Evolutionary conservation across 148 eudicot genomes (phyloP).

Genomic region (Vaccinium myrtillus): DNA sequence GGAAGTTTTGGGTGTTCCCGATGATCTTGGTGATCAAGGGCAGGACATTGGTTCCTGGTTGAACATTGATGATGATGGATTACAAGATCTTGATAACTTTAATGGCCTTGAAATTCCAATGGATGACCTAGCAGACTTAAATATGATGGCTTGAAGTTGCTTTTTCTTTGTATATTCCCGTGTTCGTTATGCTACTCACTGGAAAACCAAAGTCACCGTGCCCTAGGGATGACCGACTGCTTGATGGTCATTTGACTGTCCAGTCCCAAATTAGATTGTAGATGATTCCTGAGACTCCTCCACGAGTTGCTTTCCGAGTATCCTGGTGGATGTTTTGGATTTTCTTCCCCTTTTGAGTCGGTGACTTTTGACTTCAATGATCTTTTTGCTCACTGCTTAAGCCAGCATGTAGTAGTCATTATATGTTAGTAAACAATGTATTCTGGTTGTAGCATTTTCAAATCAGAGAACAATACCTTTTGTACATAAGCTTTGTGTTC

Average conservation of each 20-base stretch:
- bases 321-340: slow-evolving; percentile 25
- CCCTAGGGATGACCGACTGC: slow-evolving; percentile 24
- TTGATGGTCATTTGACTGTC: slow-evolving; percentile 30
- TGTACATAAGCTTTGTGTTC: slow-evolving; percentile 43
- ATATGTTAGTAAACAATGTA: slow-evolving; percentile 38
- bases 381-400: slow-evolving; percentile 33
- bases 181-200: slow-evolving; percentile 34
- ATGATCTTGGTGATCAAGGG: slow-evolving; percentile 59
- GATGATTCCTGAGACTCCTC: slow-evolving; percentile 39
- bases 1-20: slow-evolving; percentile 46
- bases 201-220: slow-evolving; percentile 24
- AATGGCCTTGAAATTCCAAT: slow-evolving; percentile 75
- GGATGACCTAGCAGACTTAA: slow-evolving; percentile 72
- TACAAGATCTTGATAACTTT: slow-evolving; percentile 52
- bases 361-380: slow-evolving; percentile 37
- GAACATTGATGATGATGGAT: slow-evolving; percentile 64
- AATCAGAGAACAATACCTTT: slow-evolving; percentile 31
- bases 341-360: slow-evolving; percentile 32
- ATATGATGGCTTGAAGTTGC: slow-evolving; percentile 56
- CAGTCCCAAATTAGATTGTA: slow-evolving; percentile 34
- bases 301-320: slow-evolving; percentile 28
- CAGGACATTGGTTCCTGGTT: slow-evolving; percentile 75
- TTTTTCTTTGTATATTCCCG: slow-evolving; percentile 37
- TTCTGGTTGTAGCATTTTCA: slow-evolving; percentile 44
- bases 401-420: slow-evolving; percentile 32